Evolutionary conservation across 768 basidiomycete genomes (phyloP), one percentile per base, ranked within the genome.

Genomic region (Piloderma croceum): DNA sequence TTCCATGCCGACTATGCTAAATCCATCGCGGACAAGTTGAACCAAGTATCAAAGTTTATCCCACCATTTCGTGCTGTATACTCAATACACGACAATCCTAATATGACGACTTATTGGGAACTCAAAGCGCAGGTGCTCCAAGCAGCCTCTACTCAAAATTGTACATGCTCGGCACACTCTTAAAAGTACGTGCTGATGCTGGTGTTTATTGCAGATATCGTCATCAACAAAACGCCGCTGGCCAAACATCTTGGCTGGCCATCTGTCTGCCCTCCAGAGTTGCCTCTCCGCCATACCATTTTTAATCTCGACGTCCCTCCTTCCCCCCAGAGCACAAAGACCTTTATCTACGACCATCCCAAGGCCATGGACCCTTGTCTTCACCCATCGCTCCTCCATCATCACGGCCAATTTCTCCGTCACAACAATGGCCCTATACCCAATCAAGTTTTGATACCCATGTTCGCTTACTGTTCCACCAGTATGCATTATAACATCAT

Each of bases 401-500:
- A 69, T 1, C 76, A 79, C 46, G 77, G 76, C 0, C 70, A 74
- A 38, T 77, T 74, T 48, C 62, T 80, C 17, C 65, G 71, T 0
- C 67, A 74, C 37, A 56, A 66, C 9, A 40, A 35, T 4, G 79
- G 78, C 2, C 77, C 77, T 0, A 37, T 40, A 2, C 74, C 77
- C 2, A 64, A 68, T 38, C 34, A 15, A 1, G 55, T 49, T 1
- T 50, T 78, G 46, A 50, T 76, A 1, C 80, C 78, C 0, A 65
- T 71, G 18, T 81, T 83, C 48, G 69, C 73, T 4, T 67, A 68
- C 34, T 77, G 71, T 42, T 59, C 69, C 0, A 74, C 77, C 1
- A 39, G 57, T 3, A 39, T 81, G 6, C 77, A 81, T 42, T 70
- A 73, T 36, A 72, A 81, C 46, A 76, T 83, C 33, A 71, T 71